phyloP scores from a whole-genome alignment of 2,329 filamentous ascomycete genomes.

The Tolypocladium tundrense region DNA sequence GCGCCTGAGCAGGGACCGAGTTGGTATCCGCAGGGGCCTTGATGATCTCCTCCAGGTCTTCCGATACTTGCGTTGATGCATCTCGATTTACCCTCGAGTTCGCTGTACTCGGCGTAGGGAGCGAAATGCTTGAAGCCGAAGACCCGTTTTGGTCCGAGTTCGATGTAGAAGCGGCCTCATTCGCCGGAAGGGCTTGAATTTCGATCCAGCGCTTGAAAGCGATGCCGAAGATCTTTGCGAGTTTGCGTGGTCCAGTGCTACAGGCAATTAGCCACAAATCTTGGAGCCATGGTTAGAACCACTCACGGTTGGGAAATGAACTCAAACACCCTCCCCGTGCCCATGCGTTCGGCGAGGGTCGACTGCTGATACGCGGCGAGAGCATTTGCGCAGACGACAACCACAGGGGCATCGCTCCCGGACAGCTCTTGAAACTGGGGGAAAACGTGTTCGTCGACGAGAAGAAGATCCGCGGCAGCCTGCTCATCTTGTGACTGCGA shows the following conservation, averaged over 20 bases:
- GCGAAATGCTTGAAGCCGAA: not conserved
- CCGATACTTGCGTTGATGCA: not conserved
- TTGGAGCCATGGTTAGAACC: not conserved
- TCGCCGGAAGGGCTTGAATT: not conserved
- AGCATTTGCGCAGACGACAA: slow-evolving; percentile 23
- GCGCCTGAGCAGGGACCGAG: not conserved
- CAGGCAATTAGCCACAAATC: not conserved
- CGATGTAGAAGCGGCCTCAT: not conserved
- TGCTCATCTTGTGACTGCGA: slow-evolving; percentile 1
- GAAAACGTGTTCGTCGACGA: slow-evolving; percentile 10
- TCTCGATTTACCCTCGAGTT: not conserved
- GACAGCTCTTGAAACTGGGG: not conserved
- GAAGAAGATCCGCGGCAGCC: slow-evolving; percentile 13
- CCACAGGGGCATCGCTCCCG: not conserved
- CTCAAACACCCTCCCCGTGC: slow-evolving; percentile 18
- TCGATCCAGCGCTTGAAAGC: not conserved
- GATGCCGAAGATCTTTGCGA: slow-evolving; percentile 9
- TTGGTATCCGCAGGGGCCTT: not conserved
- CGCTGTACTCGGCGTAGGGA: too few relatives aligned
- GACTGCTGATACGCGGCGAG: slow-evolving; percentile 15
- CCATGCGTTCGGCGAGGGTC: slow-evolving; percentile 6
- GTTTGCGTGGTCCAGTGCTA: slow-evolving; percentile 25
- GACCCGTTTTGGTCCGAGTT: not conserved
- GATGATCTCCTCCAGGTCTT: not conserved
- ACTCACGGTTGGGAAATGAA: slow-evolving; percentile 28